A percentile compares a stretch with the other conserved stretches of the same genome.
phyloP scores from a whole-genome alignment of 805 yeast genomes.

The Kluyveromyces aestuarii region DNA sequence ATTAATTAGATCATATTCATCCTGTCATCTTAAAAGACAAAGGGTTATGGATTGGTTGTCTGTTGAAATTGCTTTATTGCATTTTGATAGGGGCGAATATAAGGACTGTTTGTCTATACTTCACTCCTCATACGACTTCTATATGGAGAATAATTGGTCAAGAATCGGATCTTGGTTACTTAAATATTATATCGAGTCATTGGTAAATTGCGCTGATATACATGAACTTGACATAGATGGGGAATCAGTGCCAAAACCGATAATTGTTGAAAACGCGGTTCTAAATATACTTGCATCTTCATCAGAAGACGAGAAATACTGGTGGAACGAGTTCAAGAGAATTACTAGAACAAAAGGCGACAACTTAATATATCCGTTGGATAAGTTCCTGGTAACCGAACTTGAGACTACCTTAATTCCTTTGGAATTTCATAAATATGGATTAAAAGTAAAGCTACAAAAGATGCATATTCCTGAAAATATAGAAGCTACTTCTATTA shows the following conservation, averaged over 20 bases:
- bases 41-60: constrained; percentile 67
- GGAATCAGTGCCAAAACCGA: constrained; percentile 17
- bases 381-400: constrained; percentile 14
- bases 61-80: constrained; percentile 68
- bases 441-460: constrained; percentile 10
- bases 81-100: constrained; percentile 48
- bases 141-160: constrained; percentile 66
- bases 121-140: constrained; percentile 59
- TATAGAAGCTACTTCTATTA: constrained; percentile 12
- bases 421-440: constrained; percentile 13
- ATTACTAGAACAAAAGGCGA: constrained; percentile 7
- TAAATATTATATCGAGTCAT: constrained; percentile 59
- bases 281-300: constrained; percentile 20
- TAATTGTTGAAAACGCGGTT: constrained; percentile 23
- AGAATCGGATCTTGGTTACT: constrained; percentile 57
- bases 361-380: constrained; percentile 18
- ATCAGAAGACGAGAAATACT: constrained; percentile 10
- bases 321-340: constrained; percentile 23
- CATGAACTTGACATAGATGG: constrained; percentile 15
- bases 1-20: constrained; percentile 11
- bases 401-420: constrained; percentile 5
- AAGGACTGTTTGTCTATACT: constrained; percentile 54
- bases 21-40: constrained; percentile 31
- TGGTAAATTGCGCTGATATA: constrained; percentile 29
- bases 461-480: constrained; percentile 13